These are phyloP conservation scores for Kewa caespitosa DNA, from an alignment of 179 eudicot genomes.

Conservation along the genomic window DNA sequence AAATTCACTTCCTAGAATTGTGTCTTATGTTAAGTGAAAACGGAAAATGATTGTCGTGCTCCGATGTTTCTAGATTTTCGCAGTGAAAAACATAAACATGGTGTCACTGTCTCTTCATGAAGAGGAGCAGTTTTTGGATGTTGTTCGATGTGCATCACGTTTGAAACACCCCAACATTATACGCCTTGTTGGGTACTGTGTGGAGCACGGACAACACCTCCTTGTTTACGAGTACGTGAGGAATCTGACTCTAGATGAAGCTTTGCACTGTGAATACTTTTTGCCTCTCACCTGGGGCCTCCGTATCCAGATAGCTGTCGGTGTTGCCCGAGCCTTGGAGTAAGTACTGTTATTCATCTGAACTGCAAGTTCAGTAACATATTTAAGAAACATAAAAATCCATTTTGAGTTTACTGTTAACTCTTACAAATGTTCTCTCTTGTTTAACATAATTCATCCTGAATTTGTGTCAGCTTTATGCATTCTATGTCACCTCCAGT, in stretches of 20 bases:
- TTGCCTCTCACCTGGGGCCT: conserved; percentile 79
- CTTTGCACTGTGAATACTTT: conserved; percentile 55
- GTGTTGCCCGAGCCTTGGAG: conserved; percentile 74
- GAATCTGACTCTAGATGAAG: conserved; percentile 66
- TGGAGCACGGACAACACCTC: conserved; percentile 76
- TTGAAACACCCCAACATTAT: conserved; percentile 84
- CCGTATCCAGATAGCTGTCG: conserved; percentile 78
- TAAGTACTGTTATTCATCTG: conserved; percentile 37
- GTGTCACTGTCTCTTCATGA: conserved; percentile 65
- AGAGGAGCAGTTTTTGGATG: conserved; percentile 81
- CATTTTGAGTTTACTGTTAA: neutral
- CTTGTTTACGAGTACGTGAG: conserved; percentile 75
- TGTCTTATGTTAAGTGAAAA: neutral
- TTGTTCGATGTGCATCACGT: conserved; percentile 58
- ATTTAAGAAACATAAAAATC: neutral
- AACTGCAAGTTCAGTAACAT: neutral
- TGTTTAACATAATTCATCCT: conserved; percentile 1
- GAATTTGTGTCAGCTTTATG: conserved; percentile 60
- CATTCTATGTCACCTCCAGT: conserved; percentile 77
- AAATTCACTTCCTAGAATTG: neutral
- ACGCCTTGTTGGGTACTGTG: conserved; percentile 72
- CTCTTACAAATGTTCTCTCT: neutral
- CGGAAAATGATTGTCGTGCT: conserved; percentile 3
- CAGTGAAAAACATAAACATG: conserved; percentile 71
- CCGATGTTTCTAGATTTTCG: conserved; percentile 50